phyloP scores from a whole-genome alignment of 2,329 filamentous ascomycete species.

The Stachybotrys chartarum region DNA sequence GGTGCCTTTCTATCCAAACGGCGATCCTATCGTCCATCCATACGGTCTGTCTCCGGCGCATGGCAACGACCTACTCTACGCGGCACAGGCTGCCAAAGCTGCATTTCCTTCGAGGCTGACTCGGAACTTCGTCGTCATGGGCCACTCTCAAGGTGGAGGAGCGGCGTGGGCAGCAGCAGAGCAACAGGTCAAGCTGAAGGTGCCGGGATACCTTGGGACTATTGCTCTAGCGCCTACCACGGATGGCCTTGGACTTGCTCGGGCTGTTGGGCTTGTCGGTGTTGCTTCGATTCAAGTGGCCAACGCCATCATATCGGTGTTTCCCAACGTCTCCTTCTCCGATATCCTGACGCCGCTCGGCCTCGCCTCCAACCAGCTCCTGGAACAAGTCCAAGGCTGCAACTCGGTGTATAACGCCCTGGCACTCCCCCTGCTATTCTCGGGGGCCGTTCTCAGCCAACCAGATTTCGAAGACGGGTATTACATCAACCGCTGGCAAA shows the following conservation, averaged over 20 bases:
- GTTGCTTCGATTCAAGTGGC: conserved; percentile 6
- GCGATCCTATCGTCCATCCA: conserved; percentile 28
- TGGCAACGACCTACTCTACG: conserved; percentile 35
- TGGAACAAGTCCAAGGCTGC: conserved; percentile 9
- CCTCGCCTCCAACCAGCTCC: conserved; percentile 3
- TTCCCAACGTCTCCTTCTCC: conserved; percentile 6
- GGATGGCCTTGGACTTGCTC: conserved; percentile 10
- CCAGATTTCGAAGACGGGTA: conserved; percentile 11
- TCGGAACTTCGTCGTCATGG: conserved; percentile 33
- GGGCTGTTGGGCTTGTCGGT: background rate
- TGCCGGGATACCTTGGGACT: conserved; percentile 28
- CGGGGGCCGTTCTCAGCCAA: background rate
- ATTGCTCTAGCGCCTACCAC: conserved; percentile 22
- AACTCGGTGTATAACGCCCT: conserved; percentile 5
- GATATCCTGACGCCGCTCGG: conserved; percentile 8
- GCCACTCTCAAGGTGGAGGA: conserved; percentile 39
- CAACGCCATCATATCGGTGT: conserved; percentile 6
- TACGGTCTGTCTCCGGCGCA: conserved; percentile 28
- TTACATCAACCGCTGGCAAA: conserved; percentile 12
- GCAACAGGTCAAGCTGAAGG: conserved; percentile 18
- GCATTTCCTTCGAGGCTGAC: conserved; percentile 29
- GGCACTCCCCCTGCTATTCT: conserved; percentile 1
- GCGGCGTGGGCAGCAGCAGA: conserved; percentile 29
- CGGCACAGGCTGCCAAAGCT: conserved; percentile 30
- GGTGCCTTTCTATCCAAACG: conserved; percentile 22